phyloP scores from a whole-genome alignment of 1,139 yeast genomes.

The Debaryomyces psychrophilus region DNA sequence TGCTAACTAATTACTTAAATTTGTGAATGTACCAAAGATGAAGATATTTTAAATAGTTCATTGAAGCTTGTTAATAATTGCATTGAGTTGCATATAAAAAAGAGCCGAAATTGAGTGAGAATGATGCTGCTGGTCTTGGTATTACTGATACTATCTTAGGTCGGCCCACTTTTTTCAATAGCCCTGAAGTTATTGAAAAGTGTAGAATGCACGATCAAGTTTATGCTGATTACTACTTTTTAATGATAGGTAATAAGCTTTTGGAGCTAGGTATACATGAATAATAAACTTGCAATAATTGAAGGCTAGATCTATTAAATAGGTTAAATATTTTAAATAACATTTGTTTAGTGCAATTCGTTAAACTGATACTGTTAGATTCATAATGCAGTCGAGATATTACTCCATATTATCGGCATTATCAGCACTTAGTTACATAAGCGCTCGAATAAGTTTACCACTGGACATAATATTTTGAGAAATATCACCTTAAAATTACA shows the following conservation, averaged over 20 bases:
- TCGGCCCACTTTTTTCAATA: neutral
- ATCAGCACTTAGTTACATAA: too few species aligned
- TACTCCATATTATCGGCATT: too few species aligned
- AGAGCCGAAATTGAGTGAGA: neutral
- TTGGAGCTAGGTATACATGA: constrained; percentile 18
- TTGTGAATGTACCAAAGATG: neutral
- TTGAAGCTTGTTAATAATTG: neutral
- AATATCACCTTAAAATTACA: too few species aligned
- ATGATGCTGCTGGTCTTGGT: neutral
- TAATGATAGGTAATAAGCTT: constrained; percentile 25
- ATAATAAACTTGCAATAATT: too few species aligned
- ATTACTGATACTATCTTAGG: neutral
- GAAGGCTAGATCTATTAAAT: too few species aligned
- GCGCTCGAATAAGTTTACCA: too few species aligned
- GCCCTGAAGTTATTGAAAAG: neutral
- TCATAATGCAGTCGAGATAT: too few species aligned
- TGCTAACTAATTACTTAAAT: too few species aligned
- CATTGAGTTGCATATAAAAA: neutral
- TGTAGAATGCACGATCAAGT: constrained; percentile 21
- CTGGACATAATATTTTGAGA: too few species aligned
- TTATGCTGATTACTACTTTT: constrained; percentile 30
- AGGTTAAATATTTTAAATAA: too few species aligned
- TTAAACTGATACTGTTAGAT: too few species aligned
- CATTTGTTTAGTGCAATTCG: too few species aligned
- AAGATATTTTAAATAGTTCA: neutral